phyloP scores from a whole-genome alignment of 371 early-diverging fungal genomes.

The Mortierella sp. region DNA sequence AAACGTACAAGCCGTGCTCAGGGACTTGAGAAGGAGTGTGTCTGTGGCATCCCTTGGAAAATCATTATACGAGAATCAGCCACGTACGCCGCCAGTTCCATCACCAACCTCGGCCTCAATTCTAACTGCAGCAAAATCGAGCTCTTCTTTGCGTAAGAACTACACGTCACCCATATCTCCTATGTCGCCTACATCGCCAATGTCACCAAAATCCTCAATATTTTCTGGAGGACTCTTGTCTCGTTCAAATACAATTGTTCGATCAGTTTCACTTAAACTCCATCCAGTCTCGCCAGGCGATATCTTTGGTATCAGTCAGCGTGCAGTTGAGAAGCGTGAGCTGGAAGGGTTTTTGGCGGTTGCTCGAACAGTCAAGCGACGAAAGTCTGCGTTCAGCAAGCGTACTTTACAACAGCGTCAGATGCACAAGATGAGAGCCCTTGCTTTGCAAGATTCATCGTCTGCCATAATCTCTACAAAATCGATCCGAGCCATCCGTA shows the following conservation, averaged over 20 bases:
- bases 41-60: conserved; percentile 47
- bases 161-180: conserved; percentile 14
- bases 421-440: conserved; percentile 27
- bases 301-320: conserved; percentile 57
- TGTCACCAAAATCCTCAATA: conserved; percentile 18
- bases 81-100: conserved; percentile 11
- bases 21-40: conserved; percentile 39
- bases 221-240: conserved; percentile 22
- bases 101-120: background rate
- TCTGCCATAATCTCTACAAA: conserved; percentile 4
- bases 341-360: conserved; percentile 46
- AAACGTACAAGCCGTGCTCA: conserved; percentile 36
- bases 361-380: conserved; percentile 35
- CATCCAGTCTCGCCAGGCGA: conserved; percentile 54
- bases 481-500: conserved; percentile 2
- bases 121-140: background rate
- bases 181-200: conserved; percentile 20
- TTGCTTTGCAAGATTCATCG: background rate
- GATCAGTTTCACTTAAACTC: conserved; percentile 38
- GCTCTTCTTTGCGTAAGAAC: conserved; percentile 12
- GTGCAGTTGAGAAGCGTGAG: conserved; percentile 47
- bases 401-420: conserved; percentile 38
- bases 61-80: conserved; percentile 44
- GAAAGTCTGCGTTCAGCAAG: conserved; percentile 24
- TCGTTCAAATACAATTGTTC: conserved; percentile 39